Evolutionary conservation across 495 filamentous ascomycete species (phyloP).

Genomic region (Mytilinidion resinicola): DNA sequence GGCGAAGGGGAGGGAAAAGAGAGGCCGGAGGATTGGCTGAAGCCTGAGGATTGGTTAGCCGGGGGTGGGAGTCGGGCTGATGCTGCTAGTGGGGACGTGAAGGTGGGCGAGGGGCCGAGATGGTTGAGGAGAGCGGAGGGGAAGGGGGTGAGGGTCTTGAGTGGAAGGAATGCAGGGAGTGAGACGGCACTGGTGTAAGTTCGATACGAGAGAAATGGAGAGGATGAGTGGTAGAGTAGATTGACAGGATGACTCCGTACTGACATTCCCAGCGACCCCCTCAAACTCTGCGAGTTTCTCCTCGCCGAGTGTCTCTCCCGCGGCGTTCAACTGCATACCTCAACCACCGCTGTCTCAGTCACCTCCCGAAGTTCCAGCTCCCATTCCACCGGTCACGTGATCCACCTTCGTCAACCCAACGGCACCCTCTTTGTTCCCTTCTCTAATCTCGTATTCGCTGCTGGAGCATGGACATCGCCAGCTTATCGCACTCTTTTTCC

Average conservation of each 20-base stretch:
- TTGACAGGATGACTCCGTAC: no score
- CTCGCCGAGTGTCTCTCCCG: constrained; percentile 47
- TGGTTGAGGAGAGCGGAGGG: constrained; percentile 54
- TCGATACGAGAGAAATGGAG: not conserved
- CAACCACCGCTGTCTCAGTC: constrained; percentile 48
- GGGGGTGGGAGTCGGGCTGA: constrained; percentile 37
- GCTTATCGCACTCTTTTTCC: constrained; percentile 64
- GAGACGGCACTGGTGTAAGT: constrained; percentile 47
- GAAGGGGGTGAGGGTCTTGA: constrained; percentile 52
- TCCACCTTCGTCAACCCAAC: constrained; percentile 40
- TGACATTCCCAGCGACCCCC: constrained; percentile 45
- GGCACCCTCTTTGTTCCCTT: constrained; percentile 48
- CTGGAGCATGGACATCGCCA: constrained; percentile 60
- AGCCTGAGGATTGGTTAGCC: not conserved
- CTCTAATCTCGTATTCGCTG: constrained; percentile 53
- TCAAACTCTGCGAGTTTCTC: constrained; percentile 55
- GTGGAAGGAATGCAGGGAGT: constrained; percentile 51
- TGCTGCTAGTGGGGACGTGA: constrained; percentile 51
- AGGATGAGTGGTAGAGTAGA: not conserved
- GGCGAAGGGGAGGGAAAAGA: not conserved
- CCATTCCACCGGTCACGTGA: constrained; percentile 35
- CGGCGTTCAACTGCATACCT: constrained; percentile 61
- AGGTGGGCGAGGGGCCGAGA: constrained; percentile 36
- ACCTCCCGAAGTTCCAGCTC: constrained; percentile 37
- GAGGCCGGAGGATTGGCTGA: constrained; percentile 48